Evolutionary conservation across 345 rosid genomes (phyloP).

Genomic region (Bruguiera gymnorhiza): DNA sequence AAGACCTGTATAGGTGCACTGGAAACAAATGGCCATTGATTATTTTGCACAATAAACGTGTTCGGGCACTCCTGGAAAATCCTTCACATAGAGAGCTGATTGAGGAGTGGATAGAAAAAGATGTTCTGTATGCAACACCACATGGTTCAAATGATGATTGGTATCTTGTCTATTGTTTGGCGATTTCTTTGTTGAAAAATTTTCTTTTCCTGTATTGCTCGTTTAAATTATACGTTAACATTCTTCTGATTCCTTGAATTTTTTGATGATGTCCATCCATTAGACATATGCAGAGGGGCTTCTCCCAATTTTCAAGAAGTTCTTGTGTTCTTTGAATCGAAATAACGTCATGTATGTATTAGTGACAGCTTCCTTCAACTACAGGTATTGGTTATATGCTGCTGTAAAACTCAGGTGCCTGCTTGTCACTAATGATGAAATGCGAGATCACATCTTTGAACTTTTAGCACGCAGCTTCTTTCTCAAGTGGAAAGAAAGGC

Average conservation of each 20-base stretch:
- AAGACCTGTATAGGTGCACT: conserved; percentile 43
- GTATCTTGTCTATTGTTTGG: conserved; percentile 26
- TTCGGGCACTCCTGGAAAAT: conserved; percentile 52
- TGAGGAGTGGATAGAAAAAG: conserved; percentile 64
- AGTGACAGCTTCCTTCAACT: neutral
- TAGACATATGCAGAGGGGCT: neutral
- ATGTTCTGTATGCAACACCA: conserved; percentile 67
- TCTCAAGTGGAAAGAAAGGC: conserved; percentile 84
- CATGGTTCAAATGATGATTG: conserved; percentile 95
- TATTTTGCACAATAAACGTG: conserved; percentile 70
- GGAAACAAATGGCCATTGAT: conserved; percentile 74
- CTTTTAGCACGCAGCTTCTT: conserved; percentile 66
- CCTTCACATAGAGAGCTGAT: conserved; percentile 48
- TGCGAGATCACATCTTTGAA: conserved; percentile 95
- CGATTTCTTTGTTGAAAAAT: no score
- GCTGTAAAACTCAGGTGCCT: conserved; percentile 73
- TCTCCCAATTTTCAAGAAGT: neutral
- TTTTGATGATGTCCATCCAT: no score
- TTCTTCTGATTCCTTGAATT: neutral
- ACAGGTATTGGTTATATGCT: conserved; percentile 91
- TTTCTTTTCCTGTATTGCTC: no score
- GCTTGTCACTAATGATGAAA: conserved; percentile 86
- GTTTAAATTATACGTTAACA: no score
- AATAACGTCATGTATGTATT: neutral
- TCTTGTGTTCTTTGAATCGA: neutral